phyloP scores from a whole-genome alignment of 2,329 filamentous ascomycete species.

The Raffaelea ambrosiae region DNA sequence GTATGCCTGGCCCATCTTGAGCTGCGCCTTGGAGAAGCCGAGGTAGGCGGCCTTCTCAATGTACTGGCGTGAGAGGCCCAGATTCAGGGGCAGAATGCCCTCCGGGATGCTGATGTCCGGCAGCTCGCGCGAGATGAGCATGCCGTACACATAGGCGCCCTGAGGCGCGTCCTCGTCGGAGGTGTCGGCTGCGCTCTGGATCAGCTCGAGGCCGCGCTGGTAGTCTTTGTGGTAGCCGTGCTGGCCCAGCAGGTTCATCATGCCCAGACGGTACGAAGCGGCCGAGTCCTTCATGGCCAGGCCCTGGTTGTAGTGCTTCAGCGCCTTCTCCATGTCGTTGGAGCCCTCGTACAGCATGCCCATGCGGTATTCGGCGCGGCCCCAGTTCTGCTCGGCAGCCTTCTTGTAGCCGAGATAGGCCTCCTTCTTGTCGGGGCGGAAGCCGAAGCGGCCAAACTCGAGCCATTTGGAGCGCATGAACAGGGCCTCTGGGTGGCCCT shows the following conservation, averaged over 20 bases:
- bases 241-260: conserved; percentile 95
- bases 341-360: conserved; percentile 97
- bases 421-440: conserved; percentile 86
- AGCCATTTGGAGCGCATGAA: conserved; percentile 96
- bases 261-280: conserved; percentile 77
- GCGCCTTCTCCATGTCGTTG: conserved; percentile 83
- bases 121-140: conserved; percentile 84
- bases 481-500: conserved; percentile 85
- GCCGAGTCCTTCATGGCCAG: conserved; percentile 78
- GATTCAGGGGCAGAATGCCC: conserved; percentile 58
- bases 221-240: conserved; percentile 83
- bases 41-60: conserved; percentile 95
- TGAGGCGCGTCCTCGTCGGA: conserved; percentile 96
- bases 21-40: conserved; percentile 90
- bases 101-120: conserved; percentile 81
- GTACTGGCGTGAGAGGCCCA: conserved; percentile 69
- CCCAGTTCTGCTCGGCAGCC: conserved; percentile 76
- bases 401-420: conserved; percentile 80
- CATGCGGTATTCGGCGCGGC: conserved; percentile 88
- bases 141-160: conserved; percentile 89
- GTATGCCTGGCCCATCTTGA: conserved; percentile 95
- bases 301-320: conserved; percentile 82
- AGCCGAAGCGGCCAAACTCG: conserved; percentile 94
- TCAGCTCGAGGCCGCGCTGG: conserved; percentile 67
- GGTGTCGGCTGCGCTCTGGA: conserved; percentile 71